A percentile compares a stretch with the other conserved stretches of the same genome.
Evolutionary conservation across 2,329 filamentous ascomycete genomes (phyloP).

Genomic region (Didymella pomorum): DNA sequence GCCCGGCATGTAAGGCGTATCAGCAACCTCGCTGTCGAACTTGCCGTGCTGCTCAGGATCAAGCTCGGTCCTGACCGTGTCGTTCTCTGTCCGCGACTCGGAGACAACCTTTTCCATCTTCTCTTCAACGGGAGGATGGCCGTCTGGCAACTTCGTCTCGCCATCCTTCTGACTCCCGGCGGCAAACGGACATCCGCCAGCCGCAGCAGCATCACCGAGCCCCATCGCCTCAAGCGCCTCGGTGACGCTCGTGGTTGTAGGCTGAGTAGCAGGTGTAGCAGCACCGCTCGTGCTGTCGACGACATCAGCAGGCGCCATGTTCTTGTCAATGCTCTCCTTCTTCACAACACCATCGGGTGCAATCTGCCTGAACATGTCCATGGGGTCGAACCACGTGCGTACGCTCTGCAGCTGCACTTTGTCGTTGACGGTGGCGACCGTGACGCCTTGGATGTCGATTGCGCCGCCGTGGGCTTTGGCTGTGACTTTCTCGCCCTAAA

Average conservation of each 20-base stretch:
- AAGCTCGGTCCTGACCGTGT: conserved; percentile 16
- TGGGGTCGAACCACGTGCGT: conserved; percentile 71
- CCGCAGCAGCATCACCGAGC: conserved; percentile 2
- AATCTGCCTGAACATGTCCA: conserved; percentile 73
- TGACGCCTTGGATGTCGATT: conserved; percentile 71
- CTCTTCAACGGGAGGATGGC: conserved; percentile 12
- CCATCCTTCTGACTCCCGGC: conserved; percentile 5
- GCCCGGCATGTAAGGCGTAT: conserved; percentile 13
- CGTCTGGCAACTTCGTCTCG: conserved; percentile 9
- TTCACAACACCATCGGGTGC: conserved; percentile 59
- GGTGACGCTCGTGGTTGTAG: conserved; percentile 26
- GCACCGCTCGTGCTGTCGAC: conserved; percentile 31
- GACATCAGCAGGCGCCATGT: conserved; percentile 41
- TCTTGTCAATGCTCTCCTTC: conserved; percentile 52
- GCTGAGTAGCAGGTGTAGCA: conserved; percentile 6
- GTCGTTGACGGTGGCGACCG: conserved; percentile 68
- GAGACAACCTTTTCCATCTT: conserved; percentile 13
- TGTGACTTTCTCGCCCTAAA: conserved; percentile 65
- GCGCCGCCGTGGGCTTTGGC: conserved; percentile 67
- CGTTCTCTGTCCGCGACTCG: conserved; percentile 8
- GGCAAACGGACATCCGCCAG: conserved; percentile 21
- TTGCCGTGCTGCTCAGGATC: conserved; percentile 21
- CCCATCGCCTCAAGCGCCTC: conserved; percentile 13
- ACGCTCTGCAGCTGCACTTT: conserved; percentile 65
- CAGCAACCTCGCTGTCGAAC: conserved; percentile 17